A percentile compares a stretch with the other conserved stretches of the same genome.
Conservation (phyloP, 805 yeast genomes). For the Hanseniaspora thailandica region DNA sequence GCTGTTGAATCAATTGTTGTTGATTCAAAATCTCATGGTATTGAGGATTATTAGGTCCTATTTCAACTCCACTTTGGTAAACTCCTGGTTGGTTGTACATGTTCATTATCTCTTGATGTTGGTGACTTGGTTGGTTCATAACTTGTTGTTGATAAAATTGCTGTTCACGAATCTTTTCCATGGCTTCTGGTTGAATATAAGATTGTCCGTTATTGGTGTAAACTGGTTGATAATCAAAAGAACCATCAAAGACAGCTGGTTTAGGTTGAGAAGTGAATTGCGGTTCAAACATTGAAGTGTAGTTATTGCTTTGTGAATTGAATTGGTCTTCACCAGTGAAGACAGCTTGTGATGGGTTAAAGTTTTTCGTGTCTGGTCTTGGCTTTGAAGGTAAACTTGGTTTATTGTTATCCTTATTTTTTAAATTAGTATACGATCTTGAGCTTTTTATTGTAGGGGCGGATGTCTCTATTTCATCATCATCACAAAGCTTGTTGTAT, state of each 20-base stretch:
- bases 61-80: slow-evolving; percentile 25
- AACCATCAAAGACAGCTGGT: slow-evolving; percentile 25
- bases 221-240: slow-evolving; percentile 51
- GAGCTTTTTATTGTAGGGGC: slow-evolving; percentile 9
- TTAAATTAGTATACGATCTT: slow-evolving; percentile 9
- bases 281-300: slow-evolving; percentile 15
- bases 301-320: slow-evolving; percentile 8
- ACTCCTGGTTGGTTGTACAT: slow-evolving; percentile 25
- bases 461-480: slow-evolving; percentile 4
- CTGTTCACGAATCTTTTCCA: slow-evolving; percentile 8
- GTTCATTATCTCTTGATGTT: slow-evolving; percentile 21
- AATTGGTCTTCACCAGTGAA: slow-evolving; percentile 25
- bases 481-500: slow-evolving; percentile 16
- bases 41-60: slow-evolving; percentile 24
- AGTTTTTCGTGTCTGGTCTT: slow-evolving; percentile 23
- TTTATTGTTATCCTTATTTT: background rate
- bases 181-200: slow-evolving; percentile 48
- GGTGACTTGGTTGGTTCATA: slow-evolving; percentile 15
- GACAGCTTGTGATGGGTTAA: slow-evolving; percentile 25
- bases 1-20: slow-evolving; percentile 23
- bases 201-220: slow-evolving; percentile 58
- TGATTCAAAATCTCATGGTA: slow-evolving; percentile 23
- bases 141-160: slow-evolving; percentile 19
- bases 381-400: slow-evolving; percentile 35
- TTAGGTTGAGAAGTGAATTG: slow-evolving; percentile 17